Conservation (phyloP, 345 rosid genomes). For the Euphorbia tirucalli region DNA sequence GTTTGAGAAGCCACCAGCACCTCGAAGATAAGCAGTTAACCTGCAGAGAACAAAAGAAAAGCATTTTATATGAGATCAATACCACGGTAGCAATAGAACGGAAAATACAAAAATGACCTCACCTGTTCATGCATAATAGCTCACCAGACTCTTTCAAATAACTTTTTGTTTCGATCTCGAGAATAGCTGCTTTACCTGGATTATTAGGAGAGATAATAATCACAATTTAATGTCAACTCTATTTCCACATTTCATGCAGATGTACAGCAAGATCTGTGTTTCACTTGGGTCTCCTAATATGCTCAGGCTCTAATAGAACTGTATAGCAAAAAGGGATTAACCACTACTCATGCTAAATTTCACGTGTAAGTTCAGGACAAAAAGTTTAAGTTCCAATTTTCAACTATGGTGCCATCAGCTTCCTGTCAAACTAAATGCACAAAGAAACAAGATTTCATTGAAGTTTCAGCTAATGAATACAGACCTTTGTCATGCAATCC, state of each 20-base stretch:
- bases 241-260: neutral
- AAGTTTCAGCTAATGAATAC: conserved; percentile 10
- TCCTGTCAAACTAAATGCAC: neutral
- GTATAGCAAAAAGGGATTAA: neutral
- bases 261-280: neutral
- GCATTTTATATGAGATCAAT: conserved; percentile 15
- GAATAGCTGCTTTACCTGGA: conserved; percentile 86
- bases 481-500: conserved; percentile 94
- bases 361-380: neutral
- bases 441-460: neutral
- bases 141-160: conserved; percentile 69
- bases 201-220: conserved; percentile 4
- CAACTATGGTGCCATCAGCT: neutral
- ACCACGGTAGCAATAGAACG: conserved; percentile 9
- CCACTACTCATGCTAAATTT: conserved; percentile 2
- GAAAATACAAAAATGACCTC: conserved; percentile 21
- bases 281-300: neutral
- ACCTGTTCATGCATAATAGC: conserved; percentile 78
- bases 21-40: conserved; percentile 57
- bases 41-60: conserved; percentile 36
- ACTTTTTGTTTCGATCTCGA: conserved; percentile 74
- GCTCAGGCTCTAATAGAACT: neutral
- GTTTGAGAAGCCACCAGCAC: conserved; percentile 93
- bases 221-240: neutral
- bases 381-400: neutral